Percentiles rank a stretch among this genome's conserved stretches.
These are phyloP conservation scores for Rhynchospora pubera DNA, from an alignment of 176 grass and related monocot genomes.

Conservation along the genomic window DNA sequence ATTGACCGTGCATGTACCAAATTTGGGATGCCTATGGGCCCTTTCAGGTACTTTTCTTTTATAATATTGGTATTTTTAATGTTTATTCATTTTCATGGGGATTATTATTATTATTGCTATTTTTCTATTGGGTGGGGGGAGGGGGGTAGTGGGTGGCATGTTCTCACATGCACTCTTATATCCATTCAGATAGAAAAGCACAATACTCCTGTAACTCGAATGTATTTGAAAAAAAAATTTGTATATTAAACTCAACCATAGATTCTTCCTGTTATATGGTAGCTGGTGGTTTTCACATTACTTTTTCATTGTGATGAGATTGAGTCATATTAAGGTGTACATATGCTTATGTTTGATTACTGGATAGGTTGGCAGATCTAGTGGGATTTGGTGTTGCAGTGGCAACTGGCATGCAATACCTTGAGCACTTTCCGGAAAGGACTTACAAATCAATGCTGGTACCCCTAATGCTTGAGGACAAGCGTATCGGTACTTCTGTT, in stretches of 20 bases:
- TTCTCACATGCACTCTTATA: not conserved
- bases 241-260: not conserved
- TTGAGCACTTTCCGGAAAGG: constrained; percentile 76
- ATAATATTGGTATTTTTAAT: not conserved
- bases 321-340: not conserved
- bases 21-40: constrained; percentile 99
- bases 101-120: too few relatives aligned
- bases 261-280: not conserved
- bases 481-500: constrained; percentile 49
- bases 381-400: constrained; percentile 82
- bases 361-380: constrained; percentile 67
- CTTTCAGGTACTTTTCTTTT: constrained; percentile 66
- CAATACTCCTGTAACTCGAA: not conserved
- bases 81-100: not conserved
- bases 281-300: not conserved
- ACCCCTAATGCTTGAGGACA: constrained; percentile 80
- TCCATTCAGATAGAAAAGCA: not conserved
- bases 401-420: constrained; percentile 77
- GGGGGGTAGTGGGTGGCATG: not conserved
- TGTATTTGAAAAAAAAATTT: not conserved
- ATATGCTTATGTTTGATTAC: constrained; percentile 6
- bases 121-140: too few relatives aligned
- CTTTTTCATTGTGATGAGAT: not conserved
- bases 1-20: constrained; percentile 78
- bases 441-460: constrained; percentile 85